Evolutionary conservation across 805 yeast species (phyloP), one percentile per base, ranked within the genome.

Genomic region (Yarrowia alimentaria): DNA sequence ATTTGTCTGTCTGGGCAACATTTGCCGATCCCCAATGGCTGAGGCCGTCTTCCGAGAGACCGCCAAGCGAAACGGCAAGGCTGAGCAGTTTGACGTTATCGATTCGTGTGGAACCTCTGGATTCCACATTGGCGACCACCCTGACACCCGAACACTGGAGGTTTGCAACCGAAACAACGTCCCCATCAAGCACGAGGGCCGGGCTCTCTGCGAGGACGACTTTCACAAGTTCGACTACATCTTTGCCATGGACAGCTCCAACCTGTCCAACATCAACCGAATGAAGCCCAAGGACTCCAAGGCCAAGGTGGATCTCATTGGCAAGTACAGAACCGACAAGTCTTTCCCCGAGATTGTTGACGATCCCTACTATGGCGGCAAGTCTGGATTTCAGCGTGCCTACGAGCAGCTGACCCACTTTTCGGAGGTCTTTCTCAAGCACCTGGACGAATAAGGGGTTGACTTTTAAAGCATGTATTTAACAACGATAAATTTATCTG

Each of bases 1-100:
- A 10, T 43, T 43, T 7, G 50, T 43, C 28, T 43, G 50, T 12
- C 37, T 43, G 22, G 50, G 50, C 6, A 43, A 43, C 50, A 43
- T 43, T n/a, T 89, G 97, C 62, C 90, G 97, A 42, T 88, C 96
- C 2, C 98, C 98, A 11, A 91, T 90, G 98, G 97, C 98, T 0
- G 97, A 91, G 68, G 96, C 96, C 0, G 86, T 89, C 1, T 88
- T 90, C 68, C 73, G 71, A 40, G 79, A 85, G 53, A 69, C 71
- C 12, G 94, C 86, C 8, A 64, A 77, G 33, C 63, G 77, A 34
- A 64, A 67, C 16, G 81, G 82, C 0, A 56, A 70, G 21, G 61
- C 55, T 25, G 66, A 63, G 13, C 62, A 62, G n/a, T 77, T 89
- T 55, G 62, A 68, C 0, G 62, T 62, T 13, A 81, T 88, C 24